Base-by-base conservation (phyloP, 306 rosid species). In the Trifolium pratense region DNA sequence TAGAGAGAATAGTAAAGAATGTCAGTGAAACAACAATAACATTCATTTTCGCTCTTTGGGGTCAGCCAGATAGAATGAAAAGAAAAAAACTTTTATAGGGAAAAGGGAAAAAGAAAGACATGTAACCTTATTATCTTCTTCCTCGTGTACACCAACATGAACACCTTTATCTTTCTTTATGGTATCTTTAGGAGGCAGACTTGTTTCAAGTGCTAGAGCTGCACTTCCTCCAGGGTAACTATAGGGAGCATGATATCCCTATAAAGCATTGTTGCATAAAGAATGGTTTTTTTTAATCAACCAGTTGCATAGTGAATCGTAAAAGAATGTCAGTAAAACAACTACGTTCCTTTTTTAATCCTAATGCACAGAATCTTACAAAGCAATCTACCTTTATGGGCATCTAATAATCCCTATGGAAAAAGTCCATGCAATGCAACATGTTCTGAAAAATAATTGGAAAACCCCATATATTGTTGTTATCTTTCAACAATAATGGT, bases 101-200 rank as follows among this genome's bases (percentile, higher is more conserved):
- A 46, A 46, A 46, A 46, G 53, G 18, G 15, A 48, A 6, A 51
- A 52, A 15, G 40, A 46, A 64, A 59, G 21, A 37, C 25, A 31
- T 9, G 66, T 66, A 49, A 21, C 75, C 63, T 65, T 37, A 14
- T 72, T 60, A 74, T 77, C 60, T n/a, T 83, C 90, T 21, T 21
- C 25, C 59, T 87, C 95, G 34, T 80, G 83, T 9, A 85, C 80
- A 75, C 97, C 96, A 62, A 88, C 34, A 74, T 88, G 91, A 76
- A 82, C 81, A 84, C 99, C 97, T 76, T 78, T 63, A 74, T 83
- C 81, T 42, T 42, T 81, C 76, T 7, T 59, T 31, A 53, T 20
- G 11, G 58, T 77, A 62, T 48, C 73, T 80, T 69, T 78, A 39
- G 18, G 65, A 57, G 64, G 60, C 46, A 57, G 56, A 49, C 51